Percentiles rank a stretch among this genome's conserved stretches.
These are phyloP conservation scores for Candida pseudoviswanathii DNA, from an alignment of 1,139 yeast species.

Conservation along the genomic window DNA sequence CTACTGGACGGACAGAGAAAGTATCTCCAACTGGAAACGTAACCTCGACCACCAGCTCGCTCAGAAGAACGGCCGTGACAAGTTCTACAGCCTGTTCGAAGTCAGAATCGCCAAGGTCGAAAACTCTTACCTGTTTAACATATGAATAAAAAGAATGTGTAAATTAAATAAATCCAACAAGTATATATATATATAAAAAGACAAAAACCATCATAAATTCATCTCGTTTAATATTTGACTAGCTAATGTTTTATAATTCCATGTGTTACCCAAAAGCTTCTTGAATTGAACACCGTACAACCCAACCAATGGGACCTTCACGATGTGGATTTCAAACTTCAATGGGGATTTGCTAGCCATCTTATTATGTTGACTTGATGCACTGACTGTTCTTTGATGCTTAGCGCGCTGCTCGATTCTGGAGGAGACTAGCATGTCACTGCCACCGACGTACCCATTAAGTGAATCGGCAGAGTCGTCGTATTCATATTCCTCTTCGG, in stretches of 20 bases:
- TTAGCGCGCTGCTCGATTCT: conserved; percentile 55
- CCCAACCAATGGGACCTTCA: conserved; percentile 88
- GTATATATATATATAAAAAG: background rate
- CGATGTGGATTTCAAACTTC: conserved; percentile 89
- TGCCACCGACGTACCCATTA: conserved; percentile 57
- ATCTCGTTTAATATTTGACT: conserved; percentile 80
- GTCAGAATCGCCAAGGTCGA: conserved; percentile 20
- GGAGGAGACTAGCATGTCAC: conserved; percentile 67
- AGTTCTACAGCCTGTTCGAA: conserved; percentile 17
- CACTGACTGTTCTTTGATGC: conserved; percentile 33
- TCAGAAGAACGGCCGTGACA: conserved; percentile 15
- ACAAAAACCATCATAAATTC: conserved; percentile 47
- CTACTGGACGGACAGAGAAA: conserved; percentile 18
- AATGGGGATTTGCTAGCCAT: conserved; percentile 50
- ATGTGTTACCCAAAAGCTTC: conserved; percentile 89
- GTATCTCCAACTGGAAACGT: conserved; percentile 18
- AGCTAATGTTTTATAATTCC: conserved; percentile 95
- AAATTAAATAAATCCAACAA: background rate
- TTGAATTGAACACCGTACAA: conserved; percentile 94
- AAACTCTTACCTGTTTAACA: conserved; percentile 14
- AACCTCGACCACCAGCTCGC: conserved; percentile 19
- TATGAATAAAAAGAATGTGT: background rate
- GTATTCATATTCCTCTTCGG: conserved; percentile 24
- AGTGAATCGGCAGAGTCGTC: conserved; percentile 69
- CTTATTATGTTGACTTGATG: conserved; percentile 20